A percentile compares a stretch with the other conserved stretches of the same genome.
Evolutionary conservation across 345 rosid genomes (phyloP).

Genomic region (Pistacia vera): DNA sequence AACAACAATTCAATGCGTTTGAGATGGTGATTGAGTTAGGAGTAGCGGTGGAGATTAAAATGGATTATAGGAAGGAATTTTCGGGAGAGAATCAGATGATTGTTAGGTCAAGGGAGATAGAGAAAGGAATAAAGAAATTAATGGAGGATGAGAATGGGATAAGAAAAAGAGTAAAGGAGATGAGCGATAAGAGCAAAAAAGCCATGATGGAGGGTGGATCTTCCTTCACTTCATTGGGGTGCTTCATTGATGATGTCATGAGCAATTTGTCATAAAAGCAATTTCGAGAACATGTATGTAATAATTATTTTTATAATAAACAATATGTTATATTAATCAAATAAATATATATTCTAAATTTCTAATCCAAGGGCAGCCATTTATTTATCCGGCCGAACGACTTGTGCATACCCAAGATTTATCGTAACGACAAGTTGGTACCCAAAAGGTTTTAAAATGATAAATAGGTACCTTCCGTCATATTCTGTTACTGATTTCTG

Average conservation of each 20-base stretch:
- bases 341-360: too few relatives aligned
- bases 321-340: too few relatives aligned
- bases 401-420: too few relatives aligned
- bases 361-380: too few relatives aligned
- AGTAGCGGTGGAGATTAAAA: constrained; percentile 44
- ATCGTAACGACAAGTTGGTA: too few relatives aligned
- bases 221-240: constrained; percentile 29
- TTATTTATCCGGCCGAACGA: too few relatives aligned
- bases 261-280: not conserved
- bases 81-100: not conserved
- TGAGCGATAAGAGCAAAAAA: constrained; percentile 30
- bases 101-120: constrained; percentile 33
- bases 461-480: too few relatives aligned
- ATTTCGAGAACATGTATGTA: too few relatives aligned
- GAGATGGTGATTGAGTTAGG: constrained; percentile 40
- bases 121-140: constrained; percentile 30
- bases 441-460: too few relatives aligned
- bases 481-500: too few relatives aligned
- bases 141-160: constrained; percentile 33
- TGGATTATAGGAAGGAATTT: constrained; percentile 27
- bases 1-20: constrained; percentile 65
- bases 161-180: constrained; percentile 33
- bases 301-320: too few relatives aligned
- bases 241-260: constrained; percentile 32
- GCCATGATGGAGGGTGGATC: constrained; percentile 55